A percentile compares a stretch with the other conserved stretches of the same genome.
Conservation (phyloP, 2,329 filamentous ascomycete species). For the Didymella lethalis region DNA sequence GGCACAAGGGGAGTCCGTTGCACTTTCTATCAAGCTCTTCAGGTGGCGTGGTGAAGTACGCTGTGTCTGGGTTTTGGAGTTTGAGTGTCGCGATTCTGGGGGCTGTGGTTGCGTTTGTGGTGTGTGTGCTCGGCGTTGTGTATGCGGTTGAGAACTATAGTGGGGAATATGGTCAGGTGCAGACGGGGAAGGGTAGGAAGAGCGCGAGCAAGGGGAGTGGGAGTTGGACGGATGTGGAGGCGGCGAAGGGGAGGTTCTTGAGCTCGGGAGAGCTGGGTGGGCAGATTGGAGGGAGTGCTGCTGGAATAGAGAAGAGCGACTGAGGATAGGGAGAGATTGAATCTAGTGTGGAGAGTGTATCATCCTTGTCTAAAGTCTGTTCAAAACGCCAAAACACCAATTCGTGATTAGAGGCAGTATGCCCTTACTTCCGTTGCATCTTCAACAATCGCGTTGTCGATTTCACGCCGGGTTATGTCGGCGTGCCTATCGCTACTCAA, state of each 20-base stretch:
- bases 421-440: not conserved
- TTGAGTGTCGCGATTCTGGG: slow-evolving; percentile 32
- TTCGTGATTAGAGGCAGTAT: too few relatives aligned
- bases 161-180: slow-evolving; percentile 43
- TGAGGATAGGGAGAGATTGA: slow-evolving; percentile 15
- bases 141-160: slow-evolving; percentile 24
- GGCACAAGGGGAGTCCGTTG: slow-evolving; percentile 38
- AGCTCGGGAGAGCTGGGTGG: slow-evolving; percentile 41
- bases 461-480: not conserved
- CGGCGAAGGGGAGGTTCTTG: slow-evolving; percentile 27
- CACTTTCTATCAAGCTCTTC: slow-evolving; percentile 28
- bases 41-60: slow-evolving; percentile 25
- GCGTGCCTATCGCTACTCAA: not conserved
- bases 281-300: slow-evolving; percentile 35
- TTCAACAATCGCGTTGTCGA: not conserved
- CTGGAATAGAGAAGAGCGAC: slow-evolving; percentile 47
- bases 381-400: not conserved
- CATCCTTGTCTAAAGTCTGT: not conserved
- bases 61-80: slow-evolving; percentile 37
- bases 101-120: slow-evolving; percentile 42
- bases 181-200: slow-evolving; percentile 33
- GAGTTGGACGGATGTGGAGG: slow-evolving; percentile 1
- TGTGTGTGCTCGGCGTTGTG: slow-evolving; percentile 21
- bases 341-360: not conserved
- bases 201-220: slow-evolving; percentile 16